Base-by-base conservation (phyloP, 2,329 filamentous ascomycete genomes). In the Diaporthe citrichinensis region DNA sequence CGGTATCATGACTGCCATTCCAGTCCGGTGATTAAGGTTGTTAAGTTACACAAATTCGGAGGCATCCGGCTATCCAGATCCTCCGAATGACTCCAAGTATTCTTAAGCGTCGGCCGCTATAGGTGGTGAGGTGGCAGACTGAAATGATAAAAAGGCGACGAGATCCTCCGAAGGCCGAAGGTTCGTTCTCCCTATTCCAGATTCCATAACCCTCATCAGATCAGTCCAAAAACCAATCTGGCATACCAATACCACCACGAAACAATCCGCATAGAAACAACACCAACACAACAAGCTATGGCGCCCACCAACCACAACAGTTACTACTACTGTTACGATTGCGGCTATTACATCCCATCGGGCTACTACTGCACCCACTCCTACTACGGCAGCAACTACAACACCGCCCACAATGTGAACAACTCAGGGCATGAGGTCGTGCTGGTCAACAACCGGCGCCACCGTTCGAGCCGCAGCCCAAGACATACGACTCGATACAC, bases 291-390 rank as follows among this genome's bases (percentile, higher is more conserved):
- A 69, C 31, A 55, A 44, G 17, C n/a, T 17, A 74, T 74, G 72
- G 15, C 59, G 4, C 51, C 36, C 9, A 61, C 58, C 44, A 59
- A 17, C 55, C 10, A 44, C 44, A 61, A 39, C 20, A 34, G 53
- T 4, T 74, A 76, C 46, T 76, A 76, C 55, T 74, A 62, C 46
- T 76, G 74, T 57, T 59, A 62, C 28, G 62, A 57, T 2, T 76
- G 74, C 28, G 65, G 55, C 12, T 57, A 53, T 15, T 76, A 76
- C 46, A 76, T 76, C 39, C 74, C 74, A n/a, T 61, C 44, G 20
- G 74, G 74, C 20, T 71, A 71, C 55, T 74, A 71, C 10, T 76
- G 74, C 74, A 31, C 44, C 28, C 74, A 76, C 57, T 57, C 62
- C 20, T 73, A 59, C 28, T 73, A 73, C 28, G 41, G 69, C 58